These are phyloP conservation scores for Paramarasmius palmivorus DNA, from an alignment of 1,284 basidiomycete species.

Conservation along the genomic window DNA sequence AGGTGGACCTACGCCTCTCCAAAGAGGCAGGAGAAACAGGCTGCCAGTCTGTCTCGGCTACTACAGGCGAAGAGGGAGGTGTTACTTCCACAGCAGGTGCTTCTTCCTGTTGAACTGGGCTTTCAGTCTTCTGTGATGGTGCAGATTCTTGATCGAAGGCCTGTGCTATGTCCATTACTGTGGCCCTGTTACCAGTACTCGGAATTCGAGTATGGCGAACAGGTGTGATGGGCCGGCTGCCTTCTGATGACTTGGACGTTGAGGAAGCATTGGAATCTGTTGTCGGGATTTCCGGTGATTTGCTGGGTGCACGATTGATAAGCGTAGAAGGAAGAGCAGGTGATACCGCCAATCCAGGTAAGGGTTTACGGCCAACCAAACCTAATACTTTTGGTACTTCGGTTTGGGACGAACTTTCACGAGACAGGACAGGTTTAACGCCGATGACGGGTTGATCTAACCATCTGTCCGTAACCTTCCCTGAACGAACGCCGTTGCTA, in stretches of 20 bases:
- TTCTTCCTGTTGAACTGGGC: neutral
- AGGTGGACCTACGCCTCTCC: constrained; percentile 65
- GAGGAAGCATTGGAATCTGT: constrained; percentile 7
- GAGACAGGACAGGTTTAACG: constrained; percentile 21
- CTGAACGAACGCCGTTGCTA: constrained; percentile 10
- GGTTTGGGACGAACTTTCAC: constrained; percentile 10
- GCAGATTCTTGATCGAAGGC: constrained; percentile 40
- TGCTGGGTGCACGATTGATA: constrained; percentile 18
- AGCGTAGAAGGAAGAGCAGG: constrained; percentile 17
- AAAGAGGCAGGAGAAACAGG: constrained; percentile 9
- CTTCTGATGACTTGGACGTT: constrained; percentile 1
- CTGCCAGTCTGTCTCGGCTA: constrained; percentile 11
- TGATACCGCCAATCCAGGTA: constrained; percentile 36
- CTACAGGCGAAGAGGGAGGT: constrained; percentile 4
- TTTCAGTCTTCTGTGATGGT: neutral
- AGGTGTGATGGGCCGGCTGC: constrained; percentile 21
- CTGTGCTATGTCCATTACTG: constrained; percentile 77
- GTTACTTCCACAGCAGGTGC: constrained; percentile 13
- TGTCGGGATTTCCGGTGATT: constrained; percentile 11
- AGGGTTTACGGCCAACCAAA: constrained; percentile 34
- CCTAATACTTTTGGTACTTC: constrained; percentile 14
- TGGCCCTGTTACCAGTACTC: constrained; percentile 66
- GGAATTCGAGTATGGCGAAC: constrained; percentile 54
- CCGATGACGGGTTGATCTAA: constrained; percentile 32
- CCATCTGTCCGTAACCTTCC: constrained; percentile 31